Conservation (phyloP, 2,329 filamentous ascomycete genomes). For the Aulographum hederae region DNA sequence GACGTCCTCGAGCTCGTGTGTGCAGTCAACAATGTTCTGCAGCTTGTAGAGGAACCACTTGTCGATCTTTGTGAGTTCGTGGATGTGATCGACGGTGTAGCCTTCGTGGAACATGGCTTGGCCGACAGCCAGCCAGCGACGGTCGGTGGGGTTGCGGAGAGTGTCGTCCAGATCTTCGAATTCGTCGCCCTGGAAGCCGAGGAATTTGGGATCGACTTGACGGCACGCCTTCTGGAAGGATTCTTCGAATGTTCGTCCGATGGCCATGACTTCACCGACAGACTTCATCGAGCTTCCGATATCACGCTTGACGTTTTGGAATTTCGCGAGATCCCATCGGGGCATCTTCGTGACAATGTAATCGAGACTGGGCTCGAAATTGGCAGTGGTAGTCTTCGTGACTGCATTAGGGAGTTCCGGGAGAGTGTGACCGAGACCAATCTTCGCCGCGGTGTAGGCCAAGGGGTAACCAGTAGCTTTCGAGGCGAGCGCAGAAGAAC, state of each 20-base stretch:
- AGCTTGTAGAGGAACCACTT: conserved; percentile 99
- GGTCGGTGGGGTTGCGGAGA: conserved; percentile 83
- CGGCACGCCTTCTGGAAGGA: conserved; percentile 98
- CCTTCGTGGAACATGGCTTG: conserved; percentile 96
- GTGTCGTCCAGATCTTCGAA: conserved; percentile 86
- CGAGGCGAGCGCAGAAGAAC: conserved; percentile 89
- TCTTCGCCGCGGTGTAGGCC: conserved; percentile 95
- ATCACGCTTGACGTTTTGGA: conserved; percentile 94
- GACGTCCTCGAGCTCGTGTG: conserved; percentile 65
- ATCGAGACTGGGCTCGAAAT: conserved; percentile 93
- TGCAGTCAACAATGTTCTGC: conserved; percentile 88
- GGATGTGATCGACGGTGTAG: conserved; percentile 80
- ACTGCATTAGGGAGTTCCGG: conserved; percentile 95
- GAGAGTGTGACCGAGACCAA: conserved; percentile 85
- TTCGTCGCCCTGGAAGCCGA: conserved; percentile 88
- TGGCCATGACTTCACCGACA: conserved; percentile 98
- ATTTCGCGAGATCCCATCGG: conserved; percentile 95
- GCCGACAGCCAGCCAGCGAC: conserved; percentile 90
- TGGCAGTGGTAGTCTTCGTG: conserved; percentile 95
- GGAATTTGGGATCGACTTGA: conserved; percentile 80
- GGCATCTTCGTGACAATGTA: conserved; percentile 99
- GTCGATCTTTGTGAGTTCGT: conserved; percentile 95
- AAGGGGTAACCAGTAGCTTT: conserved; percentile 97
- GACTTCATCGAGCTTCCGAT: conserved; percentile 99
- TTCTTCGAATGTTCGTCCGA: conserved; percentile 95